A percentile compares a stretch with the other conserved stretches of the same genome.
phyloP scores from a whole-genome alignment of 768 basidiomycete genomes.

The Boletus bicolor region DNA sequence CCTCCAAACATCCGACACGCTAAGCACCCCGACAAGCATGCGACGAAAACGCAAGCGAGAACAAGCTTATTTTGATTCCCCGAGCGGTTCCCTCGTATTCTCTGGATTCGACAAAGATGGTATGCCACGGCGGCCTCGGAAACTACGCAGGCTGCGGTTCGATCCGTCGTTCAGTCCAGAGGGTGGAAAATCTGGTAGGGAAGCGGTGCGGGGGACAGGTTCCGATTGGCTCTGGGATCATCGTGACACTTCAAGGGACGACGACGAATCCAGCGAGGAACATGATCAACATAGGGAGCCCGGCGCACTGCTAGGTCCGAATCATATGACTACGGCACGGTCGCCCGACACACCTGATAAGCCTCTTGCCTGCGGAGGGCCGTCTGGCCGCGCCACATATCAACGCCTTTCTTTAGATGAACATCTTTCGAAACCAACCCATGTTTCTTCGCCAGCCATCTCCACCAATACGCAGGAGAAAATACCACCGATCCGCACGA shows the following conservation, averaged over 20 bases:
- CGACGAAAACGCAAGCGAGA: conserved; percentile 29
- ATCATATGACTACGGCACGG: neutral
- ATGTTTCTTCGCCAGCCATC: neutral
- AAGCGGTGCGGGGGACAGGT: neutral
- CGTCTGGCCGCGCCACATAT: neutral
- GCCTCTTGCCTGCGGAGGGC: neutral
- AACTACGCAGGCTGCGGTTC: conserved; percentile 27
- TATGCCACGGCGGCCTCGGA: conserved; percentile 29
- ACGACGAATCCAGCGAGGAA: neutral
- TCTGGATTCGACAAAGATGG: conserved; percentile 31
- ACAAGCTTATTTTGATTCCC: conserved; percentile 28
- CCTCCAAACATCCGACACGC: conserved; percentile 15
- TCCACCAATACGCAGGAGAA: neutral
- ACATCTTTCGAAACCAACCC: neutral
- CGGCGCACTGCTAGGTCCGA: neutral
- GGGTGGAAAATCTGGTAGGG: neutral
- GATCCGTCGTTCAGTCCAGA: conserved; percentile 23
- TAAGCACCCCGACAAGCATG: conserved; percentile 24
- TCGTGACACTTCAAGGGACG: neutral
- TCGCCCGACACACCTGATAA: conserved; percentile 12
- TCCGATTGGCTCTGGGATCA: conserved; percentile 2
- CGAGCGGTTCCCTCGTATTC: conserved; percentile 25
- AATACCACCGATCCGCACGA: conserved; percentile 13
- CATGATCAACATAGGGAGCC: neutral
- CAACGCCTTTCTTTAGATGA: neutral